These are phyloP conservation scores for Ogataea parapolymorpha DNA, from an alignment of 805 yeast genomes.

Conservation along the genomic window DNA sequence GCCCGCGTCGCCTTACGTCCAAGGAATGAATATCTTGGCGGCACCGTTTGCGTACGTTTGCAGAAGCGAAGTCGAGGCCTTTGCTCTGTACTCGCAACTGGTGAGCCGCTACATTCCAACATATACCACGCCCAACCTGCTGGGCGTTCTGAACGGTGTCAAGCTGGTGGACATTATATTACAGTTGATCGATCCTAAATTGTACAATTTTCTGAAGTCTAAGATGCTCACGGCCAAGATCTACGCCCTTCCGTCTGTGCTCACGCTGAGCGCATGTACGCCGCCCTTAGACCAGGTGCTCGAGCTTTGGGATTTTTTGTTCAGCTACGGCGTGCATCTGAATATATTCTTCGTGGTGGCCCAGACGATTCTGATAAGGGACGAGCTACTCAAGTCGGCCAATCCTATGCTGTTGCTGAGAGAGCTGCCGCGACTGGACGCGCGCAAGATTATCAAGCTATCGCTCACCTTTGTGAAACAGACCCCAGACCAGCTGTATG, in stretches of 20 bases:
- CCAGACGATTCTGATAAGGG: slow-evolving; percentile 68
- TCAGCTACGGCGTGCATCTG: slow-evolving; percentile 89
- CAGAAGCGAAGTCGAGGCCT: slow-evolving; percentile 84
- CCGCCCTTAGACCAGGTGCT: slow-evolving; percentile 77
- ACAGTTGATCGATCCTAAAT: slow-evolving; percentile 67
- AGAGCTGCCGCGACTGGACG: slow-evolving; percentile 67
- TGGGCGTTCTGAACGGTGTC: slow-evolving; percentile 79
- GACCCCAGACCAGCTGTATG: slow-evolving; percentile 65
- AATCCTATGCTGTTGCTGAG: slow-evolving; percentile 77
- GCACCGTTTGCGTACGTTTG: slow-evolving; percentile 80
- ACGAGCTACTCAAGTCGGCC: slow-evolving; percentile 50
- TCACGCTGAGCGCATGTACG: slow-evolving; percentile 85
- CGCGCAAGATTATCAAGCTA: slow-evolving; percentile 70
- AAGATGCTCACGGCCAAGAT: slow-evolving; percentile 77
- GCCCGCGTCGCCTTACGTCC: slow-evolving; percentile 63
- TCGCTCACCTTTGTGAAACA: slow-evolving; percentile 77
- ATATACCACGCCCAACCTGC: slow-evolving; percentile 70
- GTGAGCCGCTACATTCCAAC: slow-evolving; percentile 67
- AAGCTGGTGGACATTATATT: slow-evolving; percentile 71
- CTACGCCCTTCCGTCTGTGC: slow-evolving; percentile 79
- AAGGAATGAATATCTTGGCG: slow-evolving; percentile 82
- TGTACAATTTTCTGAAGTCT: slow-evolving; percentile 55
- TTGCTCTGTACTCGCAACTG: slow-evolving; percentile 61
- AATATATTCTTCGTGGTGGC: slow-evolving; percentile 82
- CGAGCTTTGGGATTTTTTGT: slow-evolving; percentile 83